Evolutionary conservation across 2,329 filamentous ascomycete species (phyloP), one percentile per base, ranked within the genome.

Genomic region (Dactylellina sp.): DNA sequence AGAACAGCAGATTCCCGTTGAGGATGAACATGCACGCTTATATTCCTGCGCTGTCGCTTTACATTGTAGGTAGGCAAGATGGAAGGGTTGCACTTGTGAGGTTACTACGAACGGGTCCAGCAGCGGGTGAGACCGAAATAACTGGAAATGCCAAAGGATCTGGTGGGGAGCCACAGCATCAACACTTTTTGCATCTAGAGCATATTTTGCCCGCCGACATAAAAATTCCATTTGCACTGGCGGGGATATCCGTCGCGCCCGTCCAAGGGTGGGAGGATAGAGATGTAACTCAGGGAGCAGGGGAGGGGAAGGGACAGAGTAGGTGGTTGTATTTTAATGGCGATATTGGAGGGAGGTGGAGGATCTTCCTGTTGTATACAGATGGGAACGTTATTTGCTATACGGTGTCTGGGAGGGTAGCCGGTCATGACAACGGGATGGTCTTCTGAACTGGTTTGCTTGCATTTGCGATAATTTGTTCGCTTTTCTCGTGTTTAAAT

Each of bases 341-440:
- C 7, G 75, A 74, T 46, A 75, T 79, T 32, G 80, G 82, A 71
- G 83, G 83, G 75, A 83, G 86, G 66, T 93, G 89, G 84, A 83
- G 89, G 70, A 76, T 94, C 66, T 85, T 94, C 79, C 81, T 93
- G 80, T 88, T 91, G 79, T 93, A 89, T 79, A 85, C 85, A 68
- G 88, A 92, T 80, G 88, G 91, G 77, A 86, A 86, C 1, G 85
- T 93, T 25, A 79, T 92, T 76, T 89, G 86, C 70, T 93, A 92
- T 81, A 88, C 50, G 18, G 49, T 74, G 91, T 80, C 80, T 92
- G 61, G 83, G 81, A 47, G 82, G 85, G 24, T 80, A 83, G 47
- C 80, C 80, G 42, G 66, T 76, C 14, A 77, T 79, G 56, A 76
- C 71, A 32, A 76, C 82, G 65, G 32, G 12, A n/a, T 50, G 35